Conservation (phyloP, 495 filamentous ascomycete species). For the Podospora pseudopauciseta region DNA sequence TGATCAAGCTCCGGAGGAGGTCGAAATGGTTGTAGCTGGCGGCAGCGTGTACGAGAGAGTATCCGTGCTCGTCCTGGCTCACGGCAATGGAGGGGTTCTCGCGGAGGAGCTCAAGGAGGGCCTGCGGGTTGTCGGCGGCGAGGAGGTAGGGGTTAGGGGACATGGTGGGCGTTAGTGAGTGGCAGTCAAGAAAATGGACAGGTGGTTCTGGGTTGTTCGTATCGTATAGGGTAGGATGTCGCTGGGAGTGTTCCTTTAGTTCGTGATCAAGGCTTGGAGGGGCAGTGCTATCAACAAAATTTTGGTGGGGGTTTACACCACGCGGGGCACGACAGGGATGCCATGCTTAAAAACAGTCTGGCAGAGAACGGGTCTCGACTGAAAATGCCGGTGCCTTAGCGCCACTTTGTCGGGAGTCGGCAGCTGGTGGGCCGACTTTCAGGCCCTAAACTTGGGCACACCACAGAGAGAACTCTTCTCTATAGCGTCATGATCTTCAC, state of each 20-base stretch:
- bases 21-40: constrained; percentile 83
- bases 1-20: constrained; percentile 73
- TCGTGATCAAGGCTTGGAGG: neutral
- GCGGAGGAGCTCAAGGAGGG: constrained; percentile 62
- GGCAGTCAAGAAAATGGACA: neutral
- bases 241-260: neutral
- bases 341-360: neutral
- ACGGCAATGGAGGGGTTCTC: constrained; percentile 64
- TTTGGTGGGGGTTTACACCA: constrained; percentile 7
- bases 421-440: neutral
- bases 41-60: constrained; percentile 89
- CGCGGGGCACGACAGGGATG: neutral
- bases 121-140: constrained; percentile 68
- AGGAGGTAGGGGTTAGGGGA: constrained; percentile 70
- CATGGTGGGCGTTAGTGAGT: constrained; percentile 27
- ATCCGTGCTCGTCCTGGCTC: constrained; percentile 74
- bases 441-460: neutral
- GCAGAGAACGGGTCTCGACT: neutral
- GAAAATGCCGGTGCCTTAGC: neutral
- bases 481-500: neutral
- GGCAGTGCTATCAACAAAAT: constrained; percentile 10
- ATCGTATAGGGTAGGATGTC: neutral
- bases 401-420: neutral
- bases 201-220: neutral
- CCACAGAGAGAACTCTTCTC: too few species aligned